A percentile compares a stretch with the other conserved stretches of the same genome.
Evolutionary conservation across 768 basidiomycete species (phyloP).

Genomic region (Kwoniella sp.): DNA sequence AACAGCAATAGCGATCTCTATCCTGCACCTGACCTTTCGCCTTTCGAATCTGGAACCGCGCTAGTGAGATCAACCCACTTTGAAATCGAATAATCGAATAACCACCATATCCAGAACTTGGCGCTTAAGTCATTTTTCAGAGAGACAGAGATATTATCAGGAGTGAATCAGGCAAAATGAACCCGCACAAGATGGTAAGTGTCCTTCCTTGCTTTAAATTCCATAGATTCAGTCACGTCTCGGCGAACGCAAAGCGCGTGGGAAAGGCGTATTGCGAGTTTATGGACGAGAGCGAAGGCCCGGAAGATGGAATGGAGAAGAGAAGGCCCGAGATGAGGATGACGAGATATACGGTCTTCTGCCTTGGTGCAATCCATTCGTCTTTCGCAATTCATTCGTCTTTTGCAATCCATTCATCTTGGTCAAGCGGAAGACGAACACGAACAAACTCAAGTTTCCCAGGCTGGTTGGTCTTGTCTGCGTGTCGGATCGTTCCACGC

Average conservation of each 20-base stretch:
- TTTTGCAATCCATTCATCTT: background rate
- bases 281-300: background rate
- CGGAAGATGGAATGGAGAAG: background rate
- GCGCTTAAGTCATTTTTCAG: too few relatives aligned
- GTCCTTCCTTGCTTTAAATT: background rate
- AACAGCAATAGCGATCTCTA: background rate
- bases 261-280: background rate
- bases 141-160: too few relatives aligned
- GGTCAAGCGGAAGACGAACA: background rate
- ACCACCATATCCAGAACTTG: too few relatives aligned
- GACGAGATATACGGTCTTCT: background rate
- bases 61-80: background rate
- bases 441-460: too few relatives aligned
- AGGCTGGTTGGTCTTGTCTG: background rate
- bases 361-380: too few relatives aligned
- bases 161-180: conserved; percentile 33
- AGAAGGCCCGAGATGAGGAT: background rate
- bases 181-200: conserved; percentile 53
- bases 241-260: background rate
- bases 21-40: too few relatives aligned
- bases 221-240: background rate
- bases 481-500: background rate
- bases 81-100: too few relatives aligned
- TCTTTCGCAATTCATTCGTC: background rate
- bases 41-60: background rate